Evolutionary conservation across 2,329 filamentous ascomycete species (phyloP).

Genomic region (Penicillium sp.): DNA sequence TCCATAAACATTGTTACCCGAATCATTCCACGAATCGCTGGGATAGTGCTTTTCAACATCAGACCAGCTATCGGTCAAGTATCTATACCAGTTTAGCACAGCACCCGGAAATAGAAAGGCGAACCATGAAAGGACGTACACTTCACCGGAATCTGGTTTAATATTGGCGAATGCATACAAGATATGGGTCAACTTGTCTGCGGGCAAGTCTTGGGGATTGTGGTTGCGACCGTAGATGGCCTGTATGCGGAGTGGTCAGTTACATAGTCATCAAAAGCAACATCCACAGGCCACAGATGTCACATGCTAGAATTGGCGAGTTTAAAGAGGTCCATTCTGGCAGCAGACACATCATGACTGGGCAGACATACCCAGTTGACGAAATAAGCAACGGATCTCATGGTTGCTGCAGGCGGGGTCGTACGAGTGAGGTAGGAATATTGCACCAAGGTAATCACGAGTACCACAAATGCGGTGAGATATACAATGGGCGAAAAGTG

Average conservation of each 20-base stretch:
- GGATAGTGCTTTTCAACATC: slow-evolving; percentile 70
- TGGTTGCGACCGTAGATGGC: slow-evolving; percentile 86
- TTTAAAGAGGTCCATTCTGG: not conserved
- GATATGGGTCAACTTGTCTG: slow-evolving; percentile 80
- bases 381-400: slow-evolving; percentile 45
- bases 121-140: slow-evolving; percentile 47
- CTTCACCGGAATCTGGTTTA: slow-evolving; percentile 71
- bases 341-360: not conserved
- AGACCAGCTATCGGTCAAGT: slow-evolving; percentile 67
- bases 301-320: not conserved
- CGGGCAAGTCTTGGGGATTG: slow-evolving; percentile 79
- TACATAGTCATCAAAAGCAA: not conserved
- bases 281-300: not conserved
- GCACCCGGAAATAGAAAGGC: no score
- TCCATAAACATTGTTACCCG: slow-evolving; percentile 73
- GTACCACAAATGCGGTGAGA: slow-evolving; percentile 10
- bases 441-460: slow-evolving; percentile 19
- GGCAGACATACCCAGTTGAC: slow-evolving; percentile 45
- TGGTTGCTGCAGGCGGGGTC: slow-evolving; percentile 16
- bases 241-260: slow-evolving; percentile 37
- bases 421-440: slow-evolving; percentile 8
- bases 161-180: slow-evolving; percentile 93
- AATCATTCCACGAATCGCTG: slow-evolving; percentile 65
- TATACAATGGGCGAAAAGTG: slow-evolving; percentile 6
- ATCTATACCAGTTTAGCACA: slow-evolving; percentile 24